These are phyloP conservation scores for Fusarium lyarnte DNA, from an alignment of 2,329 filamentous ascomycete species.

Conservation along the genomic window DNA sequence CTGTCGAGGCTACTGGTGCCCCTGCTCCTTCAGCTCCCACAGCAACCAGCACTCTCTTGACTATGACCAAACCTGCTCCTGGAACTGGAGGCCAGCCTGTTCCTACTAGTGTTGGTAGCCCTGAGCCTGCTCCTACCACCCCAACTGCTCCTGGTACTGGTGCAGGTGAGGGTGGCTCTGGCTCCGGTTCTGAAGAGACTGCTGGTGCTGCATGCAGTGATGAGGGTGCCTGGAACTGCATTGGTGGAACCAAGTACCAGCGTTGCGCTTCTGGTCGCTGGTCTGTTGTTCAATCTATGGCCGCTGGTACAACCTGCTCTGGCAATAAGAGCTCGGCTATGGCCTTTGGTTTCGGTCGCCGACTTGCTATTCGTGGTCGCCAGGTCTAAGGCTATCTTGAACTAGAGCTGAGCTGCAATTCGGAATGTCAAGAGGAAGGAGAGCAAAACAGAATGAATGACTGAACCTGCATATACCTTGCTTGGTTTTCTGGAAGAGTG, in stretches of 20 bases:
- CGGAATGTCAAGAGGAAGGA: slow-evolving; percentile 17
- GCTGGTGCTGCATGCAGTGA: slow-evolving; percentile 57
- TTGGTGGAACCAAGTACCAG: slow-evolving; percentile 66
- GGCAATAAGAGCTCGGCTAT: slow-evolving; percentile 43
- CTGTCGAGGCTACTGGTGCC: slow-evolving; percentile 36
- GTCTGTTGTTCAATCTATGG: slow-evolving; percentile 60
- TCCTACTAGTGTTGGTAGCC: slow-evolving; percentile 20
- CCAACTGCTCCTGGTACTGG: slow-evolving; percentile 34
- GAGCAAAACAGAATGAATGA: neutral
- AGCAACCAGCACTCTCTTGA: slow-evolving; percentile 36
- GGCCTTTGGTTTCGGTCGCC: slow-evolving; percentile 29
- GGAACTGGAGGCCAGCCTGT: slow-evolving; percentile 19
- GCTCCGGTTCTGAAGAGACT: slow-evolving; percentile 44
- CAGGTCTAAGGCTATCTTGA: slow-evolving; percentile 18
- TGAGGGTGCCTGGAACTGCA: slow-evolving; percentile 69
- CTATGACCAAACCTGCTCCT: slow-evolving; percentile 36
- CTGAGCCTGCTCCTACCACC: slow-evolving; percentile 20
- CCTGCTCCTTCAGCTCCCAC: slow-evolving; percentile 34
- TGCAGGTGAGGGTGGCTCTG: slow-evolving; percentile 34
- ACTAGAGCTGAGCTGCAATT: neutral
- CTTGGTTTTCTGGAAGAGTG: slow-evolving; percentile 12
- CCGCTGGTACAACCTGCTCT: slow-evolving; percentile 63
- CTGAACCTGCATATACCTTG: slow-evolving; percentile 6
- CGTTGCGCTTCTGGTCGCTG: slow-evolving; percentile 69
- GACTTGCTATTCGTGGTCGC: slow-evolving; percentile 28